Conservation (phyloP, 208 protist species). For the Acanthamoeba sp. region DNA sequence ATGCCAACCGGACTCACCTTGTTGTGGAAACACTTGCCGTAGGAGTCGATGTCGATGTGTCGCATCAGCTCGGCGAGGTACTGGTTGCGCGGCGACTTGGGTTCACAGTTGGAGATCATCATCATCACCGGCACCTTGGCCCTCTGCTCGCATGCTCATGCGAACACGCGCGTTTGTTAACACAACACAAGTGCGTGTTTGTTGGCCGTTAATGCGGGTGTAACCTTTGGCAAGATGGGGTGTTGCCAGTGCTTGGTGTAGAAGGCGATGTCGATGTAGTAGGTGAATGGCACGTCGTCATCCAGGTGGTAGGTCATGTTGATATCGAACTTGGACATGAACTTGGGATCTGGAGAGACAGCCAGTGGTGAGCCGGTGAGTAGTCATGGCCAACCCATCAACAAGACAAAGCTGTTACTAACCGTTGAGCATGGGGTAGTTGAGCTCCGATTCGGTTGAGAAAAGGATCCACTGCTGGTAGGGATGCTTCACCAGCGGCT, state of each 20-base stretch:
- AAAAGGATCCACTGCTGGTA: slow-evolving; percentile 70
- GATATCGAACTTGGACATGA: slow-evolving; percentile 70
- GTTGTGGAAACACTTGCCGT: slow-evolving; percentile 83
- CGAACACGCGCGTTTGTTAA: background rate
- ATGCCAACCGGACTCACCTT: background rate
- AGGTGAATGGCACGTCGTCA: slow-evolving; percentile 67
- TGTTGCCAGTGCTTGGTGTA: slow-evolving; percentile 70
- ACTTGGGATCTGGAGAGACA: slow-evolving; percentile 20
- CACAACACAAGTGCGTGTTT: background rate
- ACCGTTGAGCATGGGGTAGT: slow-evolving; percentile 69
- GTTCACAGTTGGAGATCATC: slow-evolving; percentile 76
- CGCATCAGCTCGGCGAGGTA: slow-evolving; percentile 80
- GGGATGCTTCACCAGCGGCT: background rate
- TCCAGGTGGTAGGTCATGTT: slow-evolving; percentile 74
- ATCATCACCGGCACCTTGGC: slow-evolving; percentile 72
- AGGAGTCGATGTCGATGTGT: slow-evolving; percentile 81
- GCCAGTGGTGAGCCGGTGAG: background rate
- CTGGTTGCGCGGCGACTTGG: slow-evolving; percentile 64
- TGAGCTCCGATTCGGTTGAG: slow-evolving; percentile 60
- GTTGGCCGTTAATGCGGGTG: background rate
- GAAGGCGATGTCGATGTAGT: slow-evolving; percentile 72
- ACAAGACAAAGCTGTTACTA: background rate
- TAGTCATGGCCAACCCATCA: background rate
- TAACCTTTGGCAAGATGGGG: slow-evolving; percentile 47
- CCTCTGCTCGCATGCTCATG: background rate